These are phyloP conservation scores for Pythium rishiriense DNA, from an alignment of 352 stramenopile genomes.

Conservation along the genomic window DNA sequence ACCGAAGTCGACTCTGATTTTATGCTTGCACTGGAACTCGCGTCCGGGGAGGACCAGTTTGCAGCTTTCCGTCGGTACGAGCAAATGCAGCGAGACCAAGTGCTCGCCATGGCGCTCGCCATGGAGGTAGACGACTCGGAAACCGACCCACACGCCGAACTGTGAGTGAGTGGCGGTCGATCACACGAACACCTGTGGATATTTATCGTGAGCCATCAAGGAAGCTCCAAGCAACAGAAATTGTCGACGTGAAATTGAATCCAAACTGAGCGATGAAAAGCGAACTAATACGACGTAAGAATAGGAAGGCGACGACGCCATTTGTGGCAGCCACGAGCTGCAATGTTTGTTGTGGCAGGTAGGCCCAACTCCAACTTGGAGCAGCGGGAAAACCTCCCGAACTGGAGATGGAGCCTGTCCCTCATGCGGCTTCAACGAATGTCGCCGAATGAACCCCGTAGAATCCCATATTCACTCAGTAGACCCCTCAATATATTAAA, in stretches of 20 bases:
- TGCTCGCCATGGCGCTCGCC: constrained; percentile 50
- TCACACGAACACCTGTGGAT: not conserved
- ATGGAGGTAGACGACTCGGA: constrained; percentile 50
- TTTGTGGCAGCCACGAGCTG: no score
- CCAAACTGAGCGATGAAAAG: no score
- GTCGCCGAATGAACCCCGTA: not conserved
- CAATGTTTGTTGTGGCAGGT: no score
- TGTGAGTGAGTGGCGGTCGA: constrained; percentile 30
- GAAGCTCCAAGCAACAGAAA: no score
- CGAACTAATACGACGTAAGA: no score
- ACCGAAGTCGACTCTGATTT: constrained; percentile 61
- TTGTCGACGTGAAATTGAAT: no score
- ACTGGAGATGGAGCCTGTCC: no score
- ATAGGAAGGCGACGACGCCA: no score
- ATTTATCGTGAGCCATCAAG: constrained; percentile 28
- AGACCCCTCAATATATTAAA: not conserved
- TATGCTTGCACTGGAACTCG: constrained; percentile 61
- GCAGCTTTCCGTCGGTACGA: constrained; percentile 65
- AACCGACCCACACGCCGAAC: constrained; percentile 48
- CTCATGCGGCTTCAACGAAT: constrained; percentile 3
- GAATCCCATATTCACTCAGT: not conserved
- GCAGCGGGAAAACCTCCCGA: no score
- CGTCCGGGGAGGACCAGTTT: constrained; percentile 65
- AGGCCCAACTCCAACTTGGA: no score
- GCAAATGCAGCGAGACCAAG: constrained; percentile 51